These are phyloP conservation scores for Ceratobasidium sp. DNA, from an alignment of 1,284 basidiomycete species.

Conservation along the genomic window DNA sequence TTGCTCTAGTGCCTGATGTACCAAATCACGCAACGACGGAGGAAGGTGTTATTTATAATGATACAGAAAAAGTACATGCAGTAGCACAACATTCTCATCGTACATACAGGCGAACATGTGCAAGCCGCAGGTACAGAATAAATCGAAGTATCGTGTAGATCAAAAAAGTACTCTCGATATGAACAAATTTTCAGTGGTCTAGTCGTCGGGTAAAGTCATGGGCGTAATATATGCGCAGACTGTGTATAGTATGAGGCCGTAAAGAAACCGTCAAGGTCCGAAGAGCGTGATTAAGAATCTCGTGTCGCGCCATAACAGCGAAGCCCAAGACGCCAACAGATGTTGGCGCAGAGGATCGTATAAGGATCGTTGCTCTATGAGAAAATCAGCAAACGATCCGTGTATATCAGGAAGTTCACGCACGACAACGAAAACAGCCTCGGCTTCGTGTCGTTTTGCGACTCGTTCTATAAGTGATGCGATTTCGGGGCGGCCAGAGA, in stretches of 20 bases:
- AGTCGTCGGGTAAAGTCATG: neutral
- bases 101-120: constrained; percentile 33
- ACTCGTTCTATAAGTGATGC: constrained; percentile 24
- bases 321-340: constrained; percentile 43
- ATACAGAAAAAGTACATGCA: constrained; percentile 34
- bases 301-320: constrained; percentile 40
- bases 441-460: constrained; percentile 38
- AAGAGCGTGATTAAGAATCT: constrained; percentile 22
- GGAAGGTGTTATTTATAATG: constrained; percentile 9
- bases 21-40: neutral
- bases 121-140: constrained; percentile 29
- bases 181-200: constrained; percentile 22
- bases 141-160: constrained; percentile 15
- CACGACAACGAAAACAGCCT: constrained; percentile 43
- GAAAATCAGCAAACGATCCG: neutral
- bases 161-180: neutral
- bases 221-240: constrained; percentile 8
- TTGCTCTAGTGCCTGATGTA: neutral
- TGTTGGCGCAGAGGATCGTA: constrained; percentile 44
- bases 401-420: neutral
- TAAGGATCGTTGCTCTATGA: constrained; percentile 41
- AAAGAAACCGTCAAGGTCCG: neutral
- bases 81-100: constrained; percentile 32
- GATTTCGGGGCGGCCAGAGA: constrained; percentile 32
- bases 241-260: constrained; percentile 8